A percentile compares a stretch with the other conserved stretches of the same genome.
Evolutionary conservation across 768 basidiomycete genomes (phyloP).

Genomic region (Dentipellis fragilis): DNA sequence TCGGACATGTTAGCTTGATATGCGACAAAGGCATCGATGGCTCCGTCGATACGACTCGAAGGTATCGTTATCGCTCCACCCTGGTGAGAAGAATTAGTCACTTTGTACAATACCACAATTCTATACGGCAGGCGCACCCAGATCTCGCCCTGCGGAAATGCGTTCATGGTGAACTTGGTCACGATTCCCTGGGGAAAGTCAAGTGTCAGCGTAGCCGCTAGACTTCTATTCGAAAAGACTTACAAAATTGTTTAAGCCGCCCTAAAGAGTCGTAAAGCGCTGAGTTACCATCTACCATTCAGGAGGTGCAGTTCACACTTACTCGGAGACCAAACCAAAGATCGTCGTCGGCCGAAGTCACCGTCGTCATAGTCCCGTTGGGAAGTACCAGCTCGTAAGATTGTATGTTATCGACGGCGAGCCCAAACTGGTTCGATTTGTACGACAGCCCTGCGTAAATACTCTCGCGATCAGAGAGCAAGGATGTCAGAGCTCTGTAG

Average conservation of each 20-base stretch:
- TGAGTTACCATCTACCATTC: not conserved
- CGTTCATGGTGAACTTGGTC: constrained; percentile 42
- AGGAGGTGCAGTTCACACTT: not conserved
- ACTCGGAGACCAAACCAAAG: constrained; percentile 31
- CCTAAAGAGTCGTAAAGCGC: constrained; percentile 22
- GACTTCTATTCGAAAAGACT: not conserved
- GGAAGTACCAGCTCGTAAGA: constrained; percentile 46
- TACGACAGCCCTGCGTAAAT: constrained; percentile 41
- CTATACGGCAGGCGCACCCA: constrained; percentile 31
- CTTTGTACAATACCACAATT: not conserved
- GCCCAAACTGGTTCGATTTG: constrained; percentile 44
- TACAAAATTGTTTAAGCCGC: constrained; percentile 47
- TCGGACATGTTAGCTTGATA: not conserved
- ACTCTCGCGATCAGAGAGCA: not conserved
- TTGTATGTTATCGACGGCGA: constrained; percentile 39
- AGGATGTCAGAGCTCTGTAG: too few relatives aligned
- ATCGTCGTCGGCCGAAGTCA: constrained; percentile 23
- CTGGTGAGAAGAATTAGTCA: not conserved
- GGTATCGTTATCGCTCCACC: not conserved
- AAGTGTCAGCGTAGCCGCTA: not conserved
- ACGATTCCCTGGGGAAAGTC: constrained; percentile 36
- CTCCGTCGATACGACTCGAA: not conserved
- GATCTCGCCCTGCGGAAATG: constrained; percentile 39
- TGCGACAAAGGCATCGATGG: not conserved
- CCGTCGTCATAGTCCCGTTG: constrained; percentile 28